Conservation (phyloP, 176 grass and related monocot genomes). For the Secale cereale region DNA sequence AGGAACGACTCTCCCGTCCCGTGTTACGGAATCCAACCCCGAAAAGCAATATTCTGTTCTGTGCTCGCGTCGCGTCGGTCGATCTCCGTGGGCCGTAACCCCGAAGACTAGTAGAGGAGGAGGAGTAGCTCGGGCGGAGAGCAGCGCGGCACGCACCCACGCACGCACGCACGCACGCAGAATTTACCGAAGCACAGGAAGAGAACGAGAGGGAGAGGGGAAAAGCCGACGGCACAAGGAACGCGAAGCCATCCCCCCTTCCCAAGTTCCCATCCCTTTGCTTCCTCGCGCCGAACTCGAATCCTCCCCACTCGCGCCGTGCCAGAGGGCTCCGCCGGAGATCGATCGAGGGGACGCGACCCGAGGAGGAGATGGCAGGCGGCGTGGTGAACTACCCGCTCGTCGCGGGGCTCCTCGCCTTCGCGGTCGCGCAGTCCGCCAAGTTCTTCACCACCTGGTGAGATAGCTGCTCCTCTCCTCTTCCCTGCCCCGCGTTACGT, state of each 20-base stretch:
- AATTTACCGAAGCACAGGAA: neutral
- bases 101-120: neutral
- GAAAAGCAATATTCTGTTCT: neutral
- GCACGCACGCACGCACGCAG: neutral
- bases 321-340: neutral
- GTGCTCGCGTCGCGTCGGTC: neutral
- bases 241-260: neutral
- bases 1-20: neutral
- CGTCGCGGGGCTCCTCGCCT: conserved; percentile 64
- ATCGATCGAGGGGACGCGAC: neutral
- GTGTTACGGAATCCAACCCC: neutral
- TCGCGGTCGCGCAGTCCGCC: conserved; percentile 56
- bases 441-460: conserved; percentile 87
- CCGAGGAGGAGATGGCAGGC: neutral
- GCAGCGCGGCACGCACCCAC: neutral
- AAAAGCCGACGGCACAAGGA: neutral
- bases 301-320: neutral
- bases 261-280: neutral
- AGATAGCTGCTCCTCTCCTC: neutral
- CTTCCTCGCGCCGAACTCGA: conserved; percentile 23
- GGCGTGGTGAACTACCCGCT: conserved; percentile 62
- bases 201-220: neutral
- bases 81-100: neutral
- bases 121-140: neutral
- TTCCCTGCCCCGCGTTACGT: neutral